Conservation (phyloP, 225 moss, liverwort and hornwort species). For the Anthoceros angustus region DNA sequence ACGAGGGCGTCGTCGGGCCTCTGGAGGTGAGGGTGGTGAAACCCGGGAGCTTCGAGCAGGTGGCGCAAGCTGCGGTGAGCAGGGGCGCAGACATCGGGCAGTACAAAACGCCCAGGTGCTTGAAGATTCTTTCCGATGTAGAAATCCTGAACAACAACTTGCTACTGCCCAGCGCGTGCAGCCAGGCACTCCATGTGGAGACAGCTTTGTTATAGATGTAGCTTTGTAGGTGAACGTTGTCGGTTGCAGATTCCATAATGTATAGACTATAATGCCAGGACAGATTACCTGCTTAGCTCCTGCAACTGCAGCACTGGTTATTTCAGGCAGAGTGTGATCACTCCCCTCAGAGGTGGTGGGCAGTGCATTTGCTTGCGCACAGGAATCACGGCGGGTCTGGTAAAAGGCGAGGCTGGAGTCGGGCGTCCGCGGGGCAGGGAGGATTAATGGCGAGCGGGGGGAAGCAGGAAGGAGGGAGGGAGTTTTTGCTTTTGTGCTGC, state of each 20-base stretch:
- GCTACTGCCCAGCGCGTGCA: neutral
- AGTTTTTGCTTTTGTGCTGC: neutral
- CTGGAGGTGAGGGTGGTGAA: constrained; percentile 21
- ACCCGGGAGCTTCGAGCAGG: constrained; percentile 15
- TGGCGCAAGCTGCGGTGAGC: constrained; percentile 8
- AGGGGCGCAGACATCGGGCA: constrained; percentile 14
- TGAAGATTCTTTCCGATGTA: constrained; percentile 7
- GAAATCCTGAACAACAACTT: constrained; percentile 8
- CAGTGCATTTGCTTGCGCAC: too few species aligned
- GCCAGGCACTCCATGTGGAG: neutral
- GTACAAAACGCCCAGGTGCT: constrained; percentile 20
- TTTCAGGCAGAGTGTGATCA: too few species aligned
- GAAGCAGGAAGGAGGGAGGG: neutral
- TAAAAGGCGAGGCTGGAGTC: too few species aligned
- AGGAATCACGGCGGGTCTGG: too few species aligned
- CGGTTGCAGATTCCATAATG: too few species aligned
- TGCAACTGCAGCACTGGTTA: too few species aligned
- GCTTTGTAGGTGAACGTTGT: too few species aligned
- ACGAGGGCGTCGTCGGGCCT: constrained; percentile 9
- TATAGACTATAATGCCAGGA: too few species aligned
- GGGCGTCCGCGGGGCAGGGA: too few species aligned
- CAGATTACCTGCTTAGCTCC: too few species aligned
- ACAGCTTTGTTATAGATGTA: too few species aligned
- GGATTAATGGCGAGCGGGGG: neutral
- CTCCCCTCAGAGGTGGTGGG: too few species aligned